Percentiles rank a stretch among this genome's conserved stretches.
phyloP scores from a whole-genome alignment of 768 basidiomycete species.

The Jaapia argillacea region DNA sequence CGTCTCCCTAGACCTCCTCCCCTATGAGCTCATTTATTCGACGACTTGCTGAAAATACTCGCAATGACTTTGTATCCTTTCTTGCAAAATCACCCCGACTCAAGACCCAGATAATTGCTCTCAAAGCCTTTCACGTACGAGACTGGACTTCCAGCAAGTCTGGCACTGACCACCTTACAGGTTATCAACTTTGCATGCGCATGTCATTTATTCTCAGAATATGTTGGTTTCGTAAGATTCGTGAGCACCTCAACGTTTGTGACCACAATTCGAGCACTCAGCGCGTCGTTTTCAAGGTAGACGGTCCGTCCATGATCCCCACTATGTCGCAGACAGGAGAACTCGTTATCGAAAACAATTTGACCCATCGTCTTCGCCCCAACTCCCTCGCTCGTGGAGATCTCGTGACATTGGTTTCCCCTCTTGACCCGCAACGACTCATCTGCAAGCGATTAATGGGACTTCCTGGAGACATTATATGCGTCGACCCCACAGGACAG shows the following conservation, averaged over 20 bases:
- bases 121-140: too few species aligned
- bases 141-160: too few species aligned
- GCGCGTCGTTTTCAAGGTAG: constrained; percentile 44
- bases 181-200: constrained; percentile 43
- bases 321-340: constrained; percentile 55
- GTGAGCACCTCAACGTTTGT: constrained; percentile 35
- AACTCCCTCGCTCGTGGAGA: constrained; percentile 59
- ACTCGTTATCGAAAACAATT: constrained; percentile 49
- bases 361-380: constrained; percentile 43
- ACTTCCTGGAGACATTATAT: constrained; percentile 80
- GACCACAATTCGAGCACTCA: too few species aligned
- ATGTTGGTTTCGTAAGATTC: constrained; percentile 44
- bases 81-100: too few species aligned
- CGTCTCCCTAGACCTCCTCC: too few species aligned
- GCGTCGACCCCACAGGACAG: constrained; percentile 75
- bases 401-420: constrained; percentile 62
- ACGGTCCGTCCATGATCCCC: constrained; percentile 76
- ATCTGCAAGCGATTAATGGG: constrained; percentile 90
- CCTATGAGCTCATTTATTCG: too few species aligned
- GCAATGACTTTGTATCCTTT: too few species aligned
- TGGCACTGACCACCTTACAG: too few species aligned
- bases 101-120: too few species aligned
- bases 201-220: constrained; percentile 52
- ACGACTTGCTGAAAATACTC: too few species aligned
- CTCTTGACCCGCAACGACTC: constrained; percentile 49